Base-by-base conservation (phyloP, 192 early-diverging fungal genomes). In the Anaeromyces robustus region DNA sequence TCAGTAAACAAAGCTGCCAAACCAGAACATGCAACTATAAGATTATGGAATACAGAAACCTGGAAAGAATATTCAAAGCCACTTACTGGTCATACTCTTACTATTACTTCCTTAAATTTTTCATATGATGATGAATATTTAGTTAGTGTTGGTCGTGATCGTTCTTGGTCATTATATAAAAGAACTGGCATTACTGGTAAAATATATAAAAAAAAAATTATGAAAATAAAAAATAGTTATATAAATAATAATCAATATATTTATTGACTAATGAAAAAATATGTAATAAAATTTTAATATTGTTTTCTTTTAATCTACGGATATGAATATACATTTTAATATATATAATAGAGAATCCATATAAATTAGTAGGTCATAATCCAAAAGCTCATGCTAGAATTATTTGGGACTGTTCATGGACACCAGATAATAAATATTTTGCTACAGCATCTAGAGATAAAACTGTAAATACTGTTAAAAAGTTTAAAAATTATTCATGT, bases 401-500 rank as follows among this genome's bases (percentile, higher is more conserved):
- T 78, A 91, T 99, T 28, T 99, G 97, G 97, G 92, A 94, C 82
- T 92, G 90, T 34, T 86, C 91, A 6, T 99, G 95, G 95, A 88
- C 89, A 43, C 89, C 87, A 29, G 94, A 95, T 81, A 94, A 90
- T 59, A 68, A 41, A 9, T 88, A 93, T 30, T 98, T 99, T 89
- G 95, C 89, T 30, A 99, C 97, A 6, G 96, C 87, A 17, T 96
- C 94, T n/a, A 89, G 97, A 77, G 97, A 99, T 83, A 96, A 96
- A 85, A 92, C 94, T 2, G 88, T 92, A 37, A 84, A 19, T 16
- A 41, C 14, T 16, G 14, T 41, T 22, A 80, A 30, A 12, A 30
- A 77, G 9, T 12, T 26, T 79, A 59, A 29, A 78, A 19, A 29
- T 29, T 78, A 79, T 78, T 37, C n/a, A n/a, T n/a, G n/a, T n/a